phyloP scores from a whole-genome alignment of 2,329 filamentous ascomycete genomes.

The Talaromyces sp. region DNA sequence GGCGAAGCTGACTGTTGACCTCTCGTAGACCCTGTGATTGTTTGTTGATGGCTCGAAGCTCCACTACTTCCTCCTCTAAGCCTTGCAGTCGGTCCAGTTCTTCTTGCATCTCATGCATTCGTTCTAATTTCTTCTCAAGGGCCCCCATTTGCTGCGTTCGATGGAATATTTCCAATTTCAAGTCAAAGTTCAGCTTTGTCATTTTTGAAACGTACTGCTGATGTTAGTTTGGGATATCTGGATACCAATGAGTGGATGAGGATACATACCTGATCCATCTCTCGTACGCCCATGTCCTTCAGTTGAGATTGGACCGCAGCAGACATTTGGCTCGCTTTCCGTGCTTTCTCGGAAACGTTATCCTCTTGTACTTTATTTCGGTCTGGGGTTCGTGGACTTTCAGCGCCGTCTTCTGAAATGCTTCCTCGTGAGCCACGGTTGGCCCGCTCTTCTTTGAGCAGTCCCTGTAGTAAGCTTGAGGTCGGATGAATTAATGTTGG shows the following conservation, averaged over 20 bases:
- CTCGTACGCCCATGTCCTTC: conserved; percentile 45
- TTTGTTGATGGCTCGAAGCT: conserved; percentile 40
- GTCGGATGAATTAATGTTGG: conserved; percentile 42
- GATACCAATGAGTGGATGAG: neutral
- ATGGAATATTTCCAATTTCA: conserved; percentile 48
- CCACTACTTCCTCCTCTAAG: conserved; percentile 42
- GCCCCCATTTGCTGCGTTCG: conserved; percentile 40
- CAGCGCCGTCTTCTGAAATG: conserved; percentile 24
- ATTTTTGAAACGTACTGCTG: conserved; percentile 47
- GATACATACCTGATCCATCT: conserved; percentile 44
- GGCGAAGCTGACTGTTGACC: conserved; percentile 40
- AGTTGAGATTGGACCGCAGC: conserved; percentile 37
- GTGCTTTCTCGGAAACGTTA: conserved; percentile 38
- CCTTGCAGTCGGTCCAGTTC: conserved; percentile 42
- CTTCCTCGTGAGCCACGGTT: conserved; percentile 35
- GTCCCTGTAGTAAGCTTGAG: conserved; percentile 42
- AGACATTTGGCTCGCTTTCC: conserved; percentile 33
- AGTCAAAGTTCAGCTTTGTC: conserved; percentile 48
- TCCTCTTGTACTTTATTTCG: conserved; percentile 34
- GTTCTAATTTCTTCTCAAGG: conserved; percentile 42
- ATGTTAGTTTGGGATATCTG: conserved; percentile 15
- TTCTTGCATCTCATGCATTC: conserved; percentile 42
- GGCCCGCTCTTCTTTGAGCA: conserved; percentile 47
- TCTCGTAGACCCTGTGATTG: conserved; percentile 41
- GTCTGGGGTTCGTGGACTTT: conserved; percentile 30